Base-by-base conservation (phyloP, 257 asterid species). In the Solanum virginianum region DNA sequence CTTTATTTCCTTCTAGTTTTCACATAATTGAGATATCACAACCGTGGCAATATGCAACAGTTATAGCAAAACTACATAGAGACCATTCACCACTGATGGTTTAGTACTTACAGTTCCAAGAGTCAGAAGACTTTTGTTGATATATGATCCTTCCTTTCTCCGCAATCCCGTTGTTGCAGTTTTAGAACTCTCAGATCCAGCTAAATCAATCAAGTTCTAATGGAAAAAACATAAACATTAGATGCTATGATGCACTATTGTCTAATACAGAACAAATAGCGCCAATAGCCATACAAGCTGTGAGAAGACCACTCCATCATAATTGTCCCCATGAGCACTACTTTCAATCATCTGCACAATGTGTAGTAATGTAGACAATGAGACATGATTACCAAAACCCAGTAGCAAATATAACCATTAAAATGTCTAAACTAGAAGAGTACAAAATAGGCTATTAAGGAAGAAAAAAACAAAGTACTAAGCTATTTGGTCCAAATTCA, bases 171-270 rank as follows among this genome's bases (percentile, higher is more conserved):
- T 95, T 22, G 99, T 94, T 92, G 94, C 99, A 84, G 98, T 93
- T 89, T 96, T 96, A 29, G 99, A 96, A 89, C 99, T 94, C 90
- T 96, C 99, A 69, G 99, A 96, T 82, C 99, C 99, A 86, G 99
- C 99, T 85, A 96, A 91, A 88, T 96, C 99, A 71, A 96, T 96
- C 85, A 96, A 90, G 90, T 94, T 96, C 99, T 96, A 83, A 80
- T 16, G 59, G 89, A 49, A 85, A 77, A 89, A 80, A 87, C 83
- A 88, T 80, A 84, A 47, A 79, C n/a, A 80, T 82, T 41, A 41
- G 55, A 80, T 87, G 75, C 47, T 63, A 75, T 69, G 29, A 65
- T 15, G 82, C 29, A 56, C 8, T 45, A 56, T 47, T 54, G 32
- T 13, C 22, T 83, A 43, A 56, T 63, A 69, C 80, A 56, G 82